Conservation (phyloP, 768 basidiomycete genomes). For the Rubroboletus satanas region DNA sequence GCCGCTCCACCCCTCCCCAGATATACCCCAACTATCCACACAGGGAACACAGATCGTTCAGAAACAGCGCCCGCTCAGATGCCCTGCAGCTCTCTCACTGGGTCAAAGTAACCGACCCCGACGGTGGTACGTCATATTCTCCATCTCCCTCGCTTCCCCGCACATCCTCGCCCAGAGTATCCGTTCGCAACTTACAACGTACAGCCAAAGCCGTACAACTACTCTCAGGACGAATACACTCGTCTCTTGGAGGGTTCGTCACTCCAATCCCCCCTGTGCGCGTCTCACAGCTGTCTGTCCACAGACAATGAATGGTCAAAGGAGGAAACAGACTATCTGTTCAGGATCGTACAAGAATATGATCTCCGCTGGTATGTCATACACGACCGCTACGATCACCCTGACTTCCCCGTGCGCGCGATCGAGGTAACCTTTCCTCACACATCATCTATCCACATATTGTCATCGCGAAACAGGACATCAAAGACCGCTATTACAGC, state of each 20-base stretch:
- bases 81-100: constrained; percentile 77
- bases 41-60: constrained; percentile 77
- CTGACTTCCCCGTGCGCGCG: constrained; percentile 48
- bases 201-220: constrained; percentile 59
- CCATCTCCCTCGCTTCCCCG: not conserved
- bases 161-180: constrained; percentile 49
- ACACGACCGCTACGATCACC: constrained; percentile 83
- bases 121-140: constrained; percentile 43
- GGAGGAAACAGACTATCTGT: constrained; percentile 93
- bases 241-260: constrained; percentile 66
- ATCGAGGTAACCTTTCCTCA: constrained; percentile 55
- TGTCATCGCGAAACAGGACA: constrained; percentile 43
- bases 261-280: not conserved
- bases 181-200: constrained; percentile 82
- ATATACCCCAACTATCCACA: not conserved
- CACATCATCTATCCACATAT: not conserved
- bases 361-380: constrained; percentile 89
- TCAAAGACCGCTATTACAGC: constrained; percentile 92
- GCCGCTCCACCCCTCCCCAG: not conserved
- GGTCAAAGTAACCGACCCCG: constrained; percentile 61
- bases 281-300: not conserved
- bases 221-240: constrained; percentile 85
- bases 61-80: constrained; percentile 66
- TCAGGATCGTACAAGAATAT: constrained; percentile 72
- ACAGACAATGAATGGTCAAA: constrained; percentile 83